Evolutionary conservation across 2,329 filamentous ascomycete genomes (phyloP), one percentile per base, ranked within the genome.

Genomic region (Claviceps africana): DNA sequence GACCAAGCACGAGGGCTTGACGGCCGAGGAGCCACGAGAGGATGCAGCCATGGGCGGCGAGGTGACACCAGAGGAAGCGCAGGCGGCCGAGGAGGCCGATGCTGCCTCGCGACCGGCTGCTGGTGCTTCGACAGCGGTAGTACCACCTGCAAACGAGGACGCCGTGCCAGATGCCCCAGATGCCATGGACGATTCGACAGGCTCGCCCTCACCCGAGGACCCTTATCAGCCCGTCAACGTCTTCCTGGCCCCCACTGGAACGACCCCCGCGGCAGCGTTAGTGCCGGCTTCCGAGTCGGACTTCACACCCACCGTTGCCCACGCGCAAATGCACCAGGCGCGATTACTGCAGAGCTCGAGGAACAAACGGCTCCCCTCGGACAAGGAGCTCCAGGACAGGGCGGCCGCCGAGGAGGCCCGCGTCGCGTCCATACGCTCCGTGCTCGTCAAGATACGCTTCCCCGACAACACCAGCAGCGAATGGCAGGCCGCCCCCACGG

Each of bases 401-500:
- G 82, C 81, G 35, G 73, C 78, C 5, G 82, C 79, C 22, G 81
- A 83, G 50, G 77, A 79, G 47, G 81, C 82, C 31, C 83, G 75
- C 56, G 71, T 89, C 1, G 77, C 82, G 5, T 75, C 78, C 5
- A 75, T 90, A 55, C 80, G 78, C 49, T 78, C 79, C 33, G 78
- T 95, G 33, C 76, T 81, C 30, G 75, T 97, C 56, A 88, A 86
- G 57, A 78, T 96, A 48, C 85, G 90, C 28, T 90, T 96, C 59
- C 91, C 91, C 0, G 90, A 97, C 64, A 86, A 90, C 59, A 86
- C 82, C 53, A 82, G 83, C 51, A 80, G 89, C 33, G 80, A 88
- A 50, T 83, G 83, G 69, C 77, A 75, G n/a, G 81, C 94, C 58
- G 76, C 74, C 1, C 79, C 81, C 21, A 65, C 72, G 1, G 83